These are phyloP conservation scores for Gossypium ekmanianum DNA, from an alignment of 345 rosid genomes.

Conservation along the genomic window DNA sequence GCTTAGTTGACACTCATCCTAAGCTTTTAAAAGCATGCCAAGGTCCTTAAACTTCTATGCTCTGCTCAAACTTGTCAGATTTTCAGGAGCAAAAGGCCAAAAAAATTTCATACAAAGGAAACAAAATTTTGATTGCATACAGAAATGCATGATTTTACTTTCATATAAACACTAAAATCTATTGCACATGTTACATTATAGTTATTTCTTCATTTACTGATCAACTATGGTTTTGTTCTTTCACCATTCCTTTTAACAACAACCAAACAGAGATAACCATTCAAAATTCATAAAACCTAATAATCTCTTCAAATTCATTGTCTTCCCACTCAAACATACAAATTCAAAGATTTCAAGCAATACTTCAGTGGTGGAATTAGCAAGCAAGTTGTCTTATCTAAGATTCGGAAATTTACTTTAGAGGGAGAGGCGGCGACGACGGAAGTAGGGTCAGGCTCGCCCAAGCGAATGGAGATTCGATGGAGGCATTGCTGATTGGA, in stretches of 20 bases:
- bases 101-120: neutral
- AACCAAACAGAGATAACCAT: neutral
- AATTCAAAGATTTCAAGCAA: neutral
- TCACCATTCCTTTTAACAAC: neutral
- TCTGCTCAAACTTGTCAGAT: neutral
- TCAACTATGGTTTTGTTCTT: neutral
- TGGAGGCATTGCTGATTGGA: conserved; percentile 50
- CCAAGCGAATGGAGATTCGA: conserved; percentile 72
- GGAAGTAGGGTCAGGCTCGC: conserved; percentile 79
- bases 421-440: conserved; percentile 75
- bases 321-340: neutral
- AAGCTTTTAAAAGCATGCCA: neutral
- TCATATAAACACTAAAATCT: neutral
- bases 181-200: neutral
- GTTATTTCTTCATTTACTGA: neutral
- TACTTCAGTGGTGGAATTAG: neutral
- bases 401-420: conserved; percentile 40
- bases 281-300: neutral
- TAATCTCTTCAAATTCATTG: neutral
- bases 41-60: neutral
- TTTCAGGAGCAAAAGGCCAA: neutral
- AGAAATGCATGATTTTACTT: neutral
- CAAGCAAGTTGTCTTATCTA: neutral
- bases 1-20: neutral
- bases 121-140: neutral